These are phyloP conservation scores for Leishmania guyanensis DNA, from an alignment of 208 protist species.

Conservation along the genomic window DNA sequence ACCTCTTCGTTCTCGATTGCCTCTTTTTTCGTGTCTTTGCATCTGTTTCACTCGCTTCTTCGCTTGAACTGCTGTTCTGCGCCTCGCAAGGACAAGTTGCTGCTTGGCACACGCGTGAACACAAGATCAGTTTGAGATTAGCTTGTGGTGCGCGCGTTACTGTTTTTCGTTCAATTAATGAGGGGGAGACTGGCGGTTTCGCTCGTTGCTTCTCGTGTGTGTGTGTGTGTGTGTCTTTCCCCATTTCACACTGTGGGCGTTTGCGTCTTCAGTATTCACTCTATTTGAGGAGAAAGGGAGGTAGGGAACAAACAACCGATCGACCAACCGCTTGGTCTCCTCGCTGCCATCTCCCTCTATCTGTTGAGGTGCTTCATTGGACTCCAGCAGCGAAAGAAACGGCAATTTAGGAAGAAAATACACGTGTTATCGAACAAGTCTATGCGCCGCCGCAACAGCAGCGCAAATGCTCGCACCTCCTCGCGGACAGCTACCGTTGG, in stretches of 20 bases:
- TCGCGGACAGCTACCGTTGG: not conserved
- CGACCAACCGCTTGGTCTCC: not conserved
- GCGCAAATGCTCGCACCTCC: not conserved
- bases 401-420: conserved; percentile 1
- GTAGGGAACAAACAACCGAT: not conserved
- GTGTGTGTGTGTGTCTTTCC: not conserved
- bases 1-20: not conserved
- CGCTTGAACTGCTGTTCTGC: not conserved
- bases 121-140: not conserved
- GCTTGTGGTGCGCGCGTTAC: not conserved
- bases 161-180: not conserved
- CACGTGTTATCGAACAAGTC: conserved; percentile 2
- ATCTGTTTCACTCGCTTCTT: not conserved
- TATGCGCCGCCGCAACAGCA: conserved; percentile 23
- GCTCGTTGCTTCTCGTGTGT: not conserved
- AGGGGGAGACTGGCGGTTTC: not conserved
- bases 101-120: conserved; percentile 2
- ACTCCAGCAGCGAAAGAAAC: not conserved
- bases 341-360: not conserved
- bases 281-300: not conserved
- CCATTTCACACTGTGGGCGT: not conserved
- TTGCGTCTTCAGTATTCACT: not conserved
- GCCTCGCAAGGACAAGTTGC: not conserved
- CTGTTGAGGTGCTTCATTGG: not conserved
- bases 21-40: not conserved